These are phyloP conservation scores for Leccinum variicolor DNA, from an alignment of 768 basidiomycete species.

Conservation along the genomic window DNA sequence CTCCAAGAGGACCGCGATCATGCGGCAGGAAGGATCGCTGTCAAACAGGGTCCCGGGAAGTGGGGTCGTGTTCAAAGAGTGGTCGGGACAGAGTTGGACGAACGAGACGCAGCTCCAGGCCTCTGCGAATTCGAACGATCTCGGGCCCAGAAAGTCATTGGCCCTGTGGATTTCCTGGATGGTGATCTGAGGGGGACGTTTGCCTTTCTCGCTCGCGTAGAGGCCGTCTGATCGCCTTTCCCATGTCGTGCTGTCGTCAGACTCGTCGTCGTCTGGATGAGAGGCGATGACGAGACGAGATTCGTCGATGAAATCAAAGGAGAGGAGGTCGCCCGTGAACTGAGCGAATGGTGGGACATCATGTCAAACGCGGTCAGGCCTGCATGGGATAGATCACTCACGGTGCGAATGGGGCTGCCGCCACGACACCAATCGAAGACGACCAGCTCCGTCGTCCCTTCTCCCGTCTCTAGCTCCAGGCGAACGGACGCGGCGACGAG, in stretches of 20 bases:
- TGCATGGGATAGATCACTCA: conserved; percentile 6
- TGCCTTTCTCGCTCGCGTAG: conserved; percentile 28
- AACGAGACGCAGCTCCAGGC: conserved; percentile 44
- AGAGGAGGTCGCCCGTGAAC: conserved; percentile 29
- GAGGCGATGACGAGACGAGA: conserved; percentile 23
- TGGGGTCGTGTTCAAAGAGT: conserved; percentile 36
- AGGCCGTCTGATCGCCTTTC: conserved; percentile 30
- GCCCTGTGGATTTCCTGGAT: conserved; percentile 21
- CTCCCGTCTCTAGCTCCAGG: conserved; percentile 30
- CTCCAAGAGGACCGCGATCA: conserved; percentile 41
- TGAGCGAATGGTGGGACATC: conserved; percentile 1
- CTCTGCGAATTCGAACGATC: conserved; percentile 51
- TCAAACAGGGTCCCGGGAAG: conserved; percentile 52
- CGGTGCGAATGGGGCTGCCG: conserved; percentile 26
- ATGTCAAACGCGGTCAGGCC: neutral
- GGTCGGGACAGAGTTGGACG: conserved; percentile 49
- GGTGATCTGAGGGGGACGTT: conserved; percentile 29
- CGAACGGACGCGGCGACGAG: conserved; percentile 26
- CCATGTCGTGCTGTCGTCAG: conserved; percentile 27
- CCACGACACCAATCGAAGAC: conserved; percentile 31
- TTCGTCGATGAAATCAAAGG: conserved; percentile 30
- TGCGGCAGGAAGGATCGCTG: conserved; percentile 48
- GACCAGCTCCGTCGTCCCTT: conserved; percentile 30
- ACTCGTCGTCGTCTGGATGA: conserved; percentile 34
- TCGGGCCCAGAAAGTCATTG: conserved; percentile 9